Evolutionary conservation across 2,329 filamentous ascomycete genomes (phyloP), one percentile per base, ranked within the genome.

Genomic region (Claviceps africana): DNA sequence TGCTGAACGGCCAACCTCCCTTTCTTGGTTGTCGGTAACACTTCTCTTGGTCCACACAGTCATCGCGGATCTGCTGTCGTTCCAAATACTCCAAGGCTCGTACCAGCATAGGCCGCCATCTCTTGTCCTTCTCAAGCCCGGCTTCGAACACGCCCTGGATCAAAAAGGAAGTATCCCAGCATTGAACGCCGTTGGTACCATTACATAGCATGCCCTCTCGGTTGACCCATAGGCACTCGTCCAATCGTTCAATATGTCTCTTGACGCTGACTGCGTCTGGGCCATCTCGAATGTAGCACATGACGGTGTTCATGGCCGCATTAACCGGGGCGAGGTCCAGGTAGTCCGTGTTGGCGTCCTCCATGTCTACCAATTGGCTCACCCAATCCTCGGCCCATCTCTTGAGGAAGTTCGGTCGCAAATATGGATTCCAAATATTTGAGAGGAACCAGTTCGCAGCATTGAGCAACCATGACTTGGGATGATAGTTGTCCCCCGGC

Each of bases 151-250:
- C 79, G 1, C 87, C 84, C 66, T 95, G 89, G 35, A 96, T 88
- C 19, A 85, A 72, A 63, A 97, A 97, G 0, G 89, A 79, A 0
- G 93, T 98, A 64, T 98, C 93, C 93, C 93, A 98, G 57, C 83
- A 86, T 67, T 98, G 93, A 1, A 97, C 90, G n/a, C 93, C 93
- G 59, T 98, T 97, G 9, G 93, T 98, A 39, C 93, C 93, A 60
- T 96, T 96, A 68, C 85, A 85, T 47, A 97, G 76, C 87, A 98
- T 88, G 6, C 93, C 93, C 64, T 96, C 90, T 35, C 82, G 67
- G 57, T 94, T 95, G 48, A 98, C 75, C 90, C 93, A 98, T 31
- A 98, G 68, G 56, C 84, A 94, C 61, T 98, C 93, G 44, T 87
- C 77, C 13, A 95, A 68, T 3, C 88, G 81, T 60, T 96, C 87